Base-by-base conservation (phyloP, 75 land plant genomes). In the Cupressus sempervirens region DNA sequence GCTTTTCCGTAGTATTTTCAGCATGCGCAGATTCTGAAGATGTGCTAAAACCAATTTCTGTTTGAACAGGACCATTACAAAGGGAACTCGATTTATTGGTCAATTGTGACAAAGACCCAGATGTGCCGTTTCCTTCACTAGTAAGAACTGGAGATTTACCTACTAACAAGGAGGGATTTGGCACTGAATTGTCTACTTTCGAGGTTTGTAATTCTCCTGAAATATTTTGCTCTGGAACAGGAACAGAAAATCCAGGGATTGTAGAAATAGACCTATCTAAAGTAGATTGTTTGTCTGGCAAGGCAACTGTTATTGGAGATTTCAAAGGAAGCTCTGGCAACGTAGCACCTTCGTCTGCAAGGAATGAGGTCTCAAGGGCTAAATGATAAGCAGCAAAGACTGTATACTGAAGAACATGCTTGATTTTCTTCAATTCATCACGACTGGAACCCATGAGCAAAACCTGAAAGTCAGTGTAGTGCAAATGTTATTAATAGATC, bases 281-380 rank as follows among this genome's bases (percentile, higher is more conserved):
- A 50, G 45, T 84, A 10, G 80, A 65, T 40, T 86, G 85, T 75
- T 68, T 89, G 80, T 92, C 91, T 62, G 91, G 88, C 4, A 88
- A 38, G 48, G 88, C 35, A 50, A 86, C 67, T 62, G 67, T 62
- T 62, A 62, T 50, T 68, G 93, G 81, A 34, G 91, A 84, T 30
- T 87, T 84, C 68, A 88, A 48, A 45, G 85, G 67, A 76, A 89
- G 83, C 40, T 90, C 89, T 48, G 99, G 99, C 18, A 95, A 86
- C 38, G 86, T 88, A 29, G 95, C 97, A 85, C 99, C 99, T 88
- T 97, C 99, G 87, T 97, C 99, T 29, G 93, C 99, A 85, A 97
- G 92, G 82, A 97, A 97, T 45, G 99, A 97, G 13, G 96, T 95
- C 88, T 97, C 97, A 62, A 97, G 89, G 9, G 99, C 93, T 76